These are phyloP conservation scores for Candida silvatica DNA, from an alignment of 805 yeast genomes.

Conservation along the genomic window DNA sequence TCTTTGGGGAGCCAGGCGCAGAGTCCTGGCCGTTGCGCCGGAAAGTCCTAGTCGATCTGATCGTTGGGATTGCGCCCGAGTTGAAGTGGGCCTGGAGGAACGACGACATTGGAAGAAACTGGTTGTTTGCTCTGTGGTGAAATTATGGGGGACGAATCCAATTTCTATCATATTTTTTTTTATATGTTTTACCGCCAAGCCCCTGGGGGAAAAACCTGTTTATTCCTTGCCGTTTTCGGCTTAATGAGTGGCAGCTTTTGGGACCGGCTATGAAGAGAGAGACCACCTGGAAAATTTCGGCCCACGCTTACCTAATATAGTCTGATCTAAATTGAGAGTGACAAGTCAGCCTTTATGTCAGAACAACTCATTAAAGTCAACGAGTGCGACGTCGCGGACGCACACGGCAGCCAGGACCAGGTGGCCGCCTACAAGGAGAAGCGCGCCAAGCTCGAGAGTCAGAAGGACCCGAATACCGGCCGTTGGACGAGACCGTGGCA, in stretches of 20 bases:
- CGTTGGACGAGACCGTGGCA: conserved; percentile 30
- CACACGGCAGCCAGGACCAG: conserved; percentile 16
- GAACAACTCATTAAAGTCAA: conserved; percentile 16
- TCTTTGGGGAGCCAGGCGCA: conserved; percentile 15
- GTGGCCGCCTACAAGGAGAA: conserved; percentile 8
- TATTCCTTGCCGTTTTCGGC: too few relatives aligned
- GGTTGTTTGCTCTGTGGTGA: too few relatives aligned
- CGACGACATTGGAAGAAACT: conserved; percentile 11
- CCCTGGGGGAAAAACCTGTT: too few relatives aligned
- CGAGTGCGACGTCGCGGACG: conserved; percentile 20
- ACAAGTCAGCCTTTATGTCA: too few relatives aligned
- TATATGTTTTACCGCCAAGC: too few relatives aligned
- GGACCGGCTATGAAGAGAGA: too few relatives aligned
- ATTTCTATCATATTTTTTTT: too few relatives aligned
- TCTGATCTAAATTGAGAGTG: too few relatives aligned
- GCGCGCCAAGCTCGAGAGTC: conserved; percentile 6
- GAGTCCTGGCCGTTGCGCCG: conserved; percentile 21
- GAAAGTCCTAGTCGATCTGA: conserved; percentile 26
- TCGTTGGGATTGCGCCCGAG: conserved; percentile 25
- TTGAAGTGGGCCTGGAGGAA: conserved; percentile 23
- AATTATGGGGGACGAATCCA: too few relatives aligned
- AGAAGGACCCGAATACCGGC: conserved; percentile 19
- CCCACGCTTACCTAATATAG: too few relatives aligned
- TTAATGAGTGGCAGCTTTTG: too few relatives aligned
- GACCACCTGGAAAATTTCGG: too few relatives aligned